phyloP scores from a whole-genome alignment of 2,329 filamentous ascomycete species.

The Hymenoscyphus linearis region DNA sequence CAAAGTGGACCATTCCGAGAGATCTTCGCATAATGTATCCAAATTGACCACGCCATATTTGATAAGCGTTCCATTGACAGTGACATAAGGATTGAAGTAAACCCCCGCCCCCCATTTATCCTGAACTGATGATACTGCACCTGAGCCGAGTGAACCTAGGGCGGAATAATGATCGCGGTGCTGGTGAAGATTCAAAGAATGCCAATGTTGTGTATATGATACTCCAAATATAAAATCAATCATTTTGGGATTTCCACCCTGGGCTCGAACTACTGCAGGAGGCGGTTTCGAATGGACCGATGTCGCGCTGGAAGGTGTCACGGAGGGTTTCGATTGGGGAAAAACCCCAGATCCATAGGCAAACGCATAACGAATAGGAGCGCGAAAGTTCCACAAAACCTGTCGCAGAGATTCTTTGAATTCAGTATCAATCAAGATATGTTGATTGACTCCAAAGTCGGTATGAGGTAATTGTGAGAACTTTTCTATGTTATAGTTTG shows the following conservation, averaged over 20 bases:
- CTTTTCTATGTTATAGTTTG: constrained; percentile 63
- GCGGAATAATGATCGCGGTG: constrained; percentile 90
- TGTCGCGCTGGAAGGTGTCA: constrained; percentile 45
- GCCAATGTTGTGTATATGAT: constrained; percentile 92
- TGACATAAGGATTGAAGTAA: constrained; percentile 96
- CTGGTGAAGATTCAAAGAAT: constrained; percentile 83
- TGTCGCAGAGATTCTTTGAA: constrained; percentile 87
- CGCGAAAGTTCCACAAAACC: constrained; percentile 85
- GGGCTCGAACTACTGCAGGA: constrained; percentile 73
- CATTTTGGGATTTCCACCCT: constrained; percentile 87
- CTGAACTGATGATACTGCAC: constrained; percentile 77
- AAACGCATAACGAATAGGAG: constrained; percentile 93
- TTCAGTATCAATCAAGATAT: constrained; percentile 92
- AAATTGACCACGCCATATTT: constrained; percentile 98
- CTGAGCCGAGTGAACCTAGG: constrained; percentile 77
- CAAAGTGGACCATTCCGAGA: constrained; percentile 87
- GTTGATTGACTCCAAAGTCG: constrained; percentile 90
- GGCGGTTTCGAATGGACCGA: constrained; percentile 79
- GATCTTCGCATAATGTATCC: constrained; percentile 78
- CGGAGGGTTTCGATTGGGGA: constrained; percentile 57
- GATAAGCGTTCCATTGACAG: constrained; percentile 89
- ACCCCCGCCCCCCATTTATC: constrained; percentile 87
- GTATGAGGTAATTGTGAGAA: constrained; percentile 73
- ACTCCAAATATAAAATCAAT: constrained; percentile 99
- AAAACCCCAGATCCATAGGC: constrained; percentile 98